Evolutionary conservation across 2,329 filamentous ascomycete genomes (phyloP).

Genomic region (Venturia aucupariae): DNA sequence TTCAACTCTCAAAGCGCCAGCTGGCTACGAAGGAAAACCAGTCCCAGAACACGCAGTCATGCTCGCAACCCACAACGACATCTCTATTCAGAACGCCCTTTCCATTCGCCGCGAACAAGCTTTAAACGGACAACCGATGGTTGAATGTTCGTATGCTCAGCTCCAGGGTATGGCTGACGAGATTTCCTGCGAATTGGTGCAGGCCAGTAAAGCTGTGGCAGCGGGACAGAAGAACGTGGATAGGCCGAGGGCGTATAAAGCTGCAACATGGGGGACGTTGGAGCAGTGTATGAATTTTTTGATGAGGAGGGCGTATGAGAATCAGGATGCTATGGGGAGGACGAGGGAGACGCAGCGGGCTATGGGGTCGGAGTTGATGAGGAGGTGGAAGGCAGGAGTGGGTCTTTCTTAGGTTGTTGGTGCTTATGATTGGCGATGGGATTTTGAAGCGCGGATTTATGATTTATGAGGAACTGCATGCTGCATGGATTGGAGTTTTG

Average conservation of each 20-base stretch:
- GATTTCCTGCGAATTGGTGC: constrained; percentile 53
- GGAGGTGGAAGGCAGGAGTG: constrained; percentile 20
- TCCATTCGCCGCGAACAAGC: constrained; percentile 39
- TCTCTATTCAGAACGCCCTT: constrained; percentile 52
- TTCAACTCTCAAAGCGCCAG: constrained; percentile 37
- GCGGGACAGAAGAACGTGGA: constrained; percentile 33
- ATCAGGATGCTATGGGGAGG: constrained; percentile 50
- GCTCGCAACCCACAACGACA: constrained; percentile 74
- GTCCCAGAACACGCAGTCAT: constrained; percentile 49
- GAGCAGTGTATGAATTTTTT: constrained; percentile 74
- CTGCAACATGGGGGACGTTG: constrained; percentile 47
- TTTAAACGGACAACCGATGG: constrained; percentile 30
- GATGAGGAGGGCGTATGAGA: constrained; percentile 48
- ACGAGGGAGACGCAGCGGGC: constrained; percentile 43
- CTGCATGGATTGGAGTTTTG: neutral
- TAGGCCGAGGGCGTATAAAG: constrained; percentile 44
- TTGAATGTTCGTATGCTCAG: constrained; percentile 59
- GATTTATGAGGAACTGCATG: neutral
- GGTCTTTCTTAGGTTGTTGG: neutral
- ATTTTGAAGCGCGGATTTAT: neutral
- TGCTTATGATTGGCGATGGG: neutral
- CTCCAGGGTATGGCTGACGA: constrained; percentile 96
- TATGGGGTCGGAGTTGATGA: constrained; percentile 42
- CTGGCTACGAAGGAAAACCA: constrained; percentile 22
- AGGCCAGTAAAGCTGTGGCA: constrained; percentile 30